Evolutionary conservation across 1,139 yeast species (phyloP).

Genomic region (Pneumocystis canis): DNA sequence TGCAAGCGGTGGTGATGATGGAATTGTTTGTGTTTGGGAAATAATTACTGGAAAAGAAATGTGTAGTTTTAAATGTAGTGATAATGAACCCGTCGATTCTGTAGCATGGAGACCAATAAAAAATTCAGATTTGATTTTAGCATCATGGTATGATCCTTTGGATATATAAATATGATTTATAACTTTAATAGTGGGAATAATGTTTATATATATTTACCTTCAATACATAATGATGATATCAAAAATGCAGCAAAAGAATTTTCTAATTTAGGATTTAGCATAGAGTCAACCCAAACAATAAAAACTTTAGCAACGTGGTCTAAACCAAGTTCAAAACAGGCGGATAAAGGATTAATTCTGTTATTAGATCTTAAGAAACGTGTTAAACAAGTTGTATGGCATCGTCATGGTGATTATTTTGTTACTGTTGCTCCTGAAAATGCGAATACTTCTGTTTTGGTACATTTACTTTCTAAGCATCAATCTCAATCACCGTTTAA

Average conservation of each 20-base stretch:
- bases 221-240: constrained; percentile 85
- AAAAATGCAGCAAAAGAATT: constrained; percentile 58
- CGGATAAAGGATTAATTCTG: constrained; percentile 55
- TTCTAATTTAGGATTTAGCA: constrained; percentile 29
- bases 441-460: constrained; percentile 74
- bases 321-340: constrained; percentile 42
- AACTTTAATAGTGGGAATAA: constrained; percentile 77
- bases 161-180: no score
- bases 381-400: constrained; percentile 84
- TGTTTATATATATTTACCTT: constrained; percentile 69
- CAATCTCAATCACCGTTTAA: constrained; percentile 93
- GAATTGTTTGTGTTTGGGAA: constrained; percentile 93
- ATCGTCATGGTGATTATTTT: constrained; percentile 90
- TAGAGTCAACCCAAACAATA: constrained; percentile 46
- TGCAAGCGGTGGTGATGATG: constrained; percentile 97
- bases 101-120: constrained; percentile 82
- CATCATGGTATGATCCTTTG: constrained; percentile 27
- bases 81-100: constrained; percentile 65
- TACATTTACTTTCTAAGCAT: constrained; percentile 90
- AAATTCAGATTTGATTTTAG: background rate
- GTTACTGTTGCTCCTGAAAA: constrained; percentile 88
- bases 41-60: constrained; percentile 88
- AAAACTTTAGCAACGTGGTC: background rate
- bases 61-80: constrained; percentile 31
- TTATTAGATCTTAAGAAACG: constrained; percentile 56